These are phyloP conservation scores for Maudiozyma bulderi DNA, from an alignment of 805 yeast species.

Conservation along the genomic window DNA sequence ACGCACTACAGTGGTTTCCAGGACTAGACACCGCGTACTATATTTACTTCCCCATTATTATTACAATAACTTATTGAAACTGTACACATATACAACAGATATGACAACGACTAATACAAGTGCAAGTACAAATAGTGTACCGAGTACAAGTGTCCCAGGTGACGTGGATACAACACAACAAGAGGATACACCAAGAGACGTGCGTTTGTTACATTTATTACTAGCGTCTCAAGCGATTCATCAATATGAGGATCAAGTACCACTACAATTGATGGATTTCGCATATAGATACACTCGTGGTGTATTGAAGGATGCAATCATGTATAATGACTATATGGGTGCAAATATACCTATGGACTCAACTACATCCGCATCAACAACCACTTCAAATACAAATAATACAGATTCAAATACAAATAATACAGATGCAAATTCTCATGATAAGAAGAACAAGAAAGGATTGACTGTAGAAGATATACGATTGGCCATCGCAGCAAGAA, in stretches of 20 bases:
- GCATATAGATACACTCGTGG: slow-evolving; percentile 84
- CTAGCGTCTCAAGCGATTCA: slow-evolving; percentile 90
- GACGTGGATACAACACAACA: slow-evolving; percentile 8
- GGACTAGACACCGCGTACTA: no score
- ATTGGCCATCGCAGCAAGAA: slow-evolving; percentile 84
- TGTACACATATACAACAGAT: background rate
- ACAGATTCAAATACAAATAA: background rate
- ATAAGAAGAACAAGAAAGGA: slow-evolving; percentile 23
- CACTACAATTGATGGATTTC: slow-evolving; percentile 92
- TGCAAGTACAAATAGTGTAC: background rate
- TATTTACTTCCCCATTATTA: no score
- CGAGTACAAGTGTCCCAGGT: background rate
- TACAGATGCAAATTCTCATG: background rate
- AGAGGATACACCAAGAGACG: slow-evolving; percentile 67
- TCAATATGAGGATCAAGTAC: slow-evolving; percentile 90
- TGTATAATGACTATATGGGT: slow-evolving; percentile 76
- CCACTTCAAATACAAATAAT: background rate
- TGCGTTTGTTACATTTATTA: slow-evolving; percentile 76
- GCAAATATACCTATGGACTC: slow-evolving; percentile 4
- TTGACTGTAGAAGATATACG: slow-evolving; percentile 84
- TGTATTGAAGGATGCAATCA: slow-evolving; percentile 78
- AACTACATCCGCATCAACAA: background rate
- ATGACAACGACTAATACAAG: background rate
- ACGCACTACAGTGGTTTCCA: no score
- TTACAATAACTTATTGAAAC: no score